These are phyloP conservation scores for Madurella mycetomatis DNA, from an alignment of 2,329 filamentous ascomycete species.

Conservation along the genomic window DNA sequence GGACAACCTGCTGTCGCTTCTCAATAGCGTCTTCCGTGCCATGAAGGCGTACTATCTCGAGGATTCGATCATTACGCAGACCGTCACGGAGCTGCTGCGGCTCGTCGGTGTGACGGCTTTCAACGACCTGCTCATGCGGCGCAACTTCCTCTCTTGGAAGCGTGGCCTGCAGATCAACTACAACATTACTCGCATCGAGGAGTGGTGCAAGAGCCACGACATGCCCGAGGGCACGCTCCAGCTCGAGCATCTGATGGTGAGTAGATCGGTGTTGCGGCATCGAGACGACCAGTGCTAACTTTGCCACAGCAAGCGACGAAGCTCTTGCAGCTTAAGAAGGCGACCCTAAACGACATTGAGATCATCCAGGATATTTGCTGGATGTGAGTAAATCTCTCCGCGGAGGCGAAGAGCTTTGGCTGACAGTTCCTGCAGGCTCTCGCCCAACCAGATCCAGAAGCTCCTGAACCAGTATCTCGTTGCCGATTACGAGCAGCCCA, in stretches of 20 bases:
- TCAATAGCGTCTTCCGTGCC: conserved; percentile 96
- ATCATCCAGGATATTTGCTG: conserved; percentile 99
- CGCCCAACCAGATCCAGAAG: conserved; percentile 98
- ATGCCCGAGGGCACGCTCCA: conserved; percentile 98
- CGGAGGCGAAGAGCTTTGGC: not conserved
- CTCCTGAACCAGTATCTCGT: conserved; percentile 97
- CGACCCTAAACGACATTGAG: conserved; percentile 97
- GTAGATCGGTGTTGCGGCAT: conserved; percentile 20
- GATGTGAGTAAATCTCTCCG: conserved; percentile 68
- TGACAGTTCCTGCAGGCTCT: conserved; percentile 58
- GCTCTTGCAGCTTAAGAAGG: conserved; percentile 96
- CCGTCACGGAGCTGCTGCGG: conserved; percentile 85
- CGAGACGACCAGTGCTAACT: conserved; percentile 26
- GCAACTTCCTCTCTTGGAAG: conserved; percentile 99
- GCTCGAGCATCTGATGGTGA: conserved; percentile 94
- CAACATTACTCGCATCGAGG: conserved; percentile 98
- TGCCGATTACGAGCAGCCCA: conserved; percentile 97
- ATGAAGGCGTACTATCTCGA: conserved; percentile 99
- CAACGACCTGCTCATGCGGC: conserved; percentile 94
- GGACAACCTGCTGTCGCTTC: conserved; percentile 91
- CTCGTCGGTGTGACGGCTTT: conserved; percentile 97
- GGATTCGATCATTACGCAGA: conserved; percentile 92
- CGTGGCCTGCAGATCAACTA: conserved; percentile 99
- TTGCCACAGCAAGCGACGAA: conserved; percentile 82
- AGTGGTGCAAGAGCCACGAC: conserved; percentile 99